Evolutionary conservation across 345 rosid species (phyloP).

Genomic region (Fremontodendron californicum): DNA sequence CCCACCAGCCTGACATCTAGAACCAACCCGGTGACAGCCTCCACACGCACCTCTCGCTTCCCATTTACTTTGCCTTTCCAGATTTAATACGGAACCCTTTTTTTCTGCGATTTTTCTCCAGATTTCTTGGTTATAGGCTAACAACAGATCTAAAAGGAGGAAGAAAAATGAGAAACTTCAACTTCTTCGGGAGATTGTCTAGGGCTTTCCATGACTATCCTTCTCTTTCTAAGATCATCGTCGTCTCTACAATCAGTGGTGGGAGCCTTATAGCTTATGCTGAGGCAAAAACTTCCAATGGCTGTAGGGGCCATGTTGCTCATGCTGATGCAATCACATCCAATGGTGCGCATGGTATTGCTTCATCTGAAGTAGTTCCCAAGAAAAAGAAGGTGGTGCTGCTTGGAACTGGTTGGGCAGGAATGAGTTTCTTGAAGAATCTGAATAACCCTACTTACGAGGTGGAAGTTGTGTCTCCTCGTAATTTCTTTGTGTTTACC

Average conservation of each 20-base stretch:
- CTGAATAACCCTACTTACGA: too few species aligned
- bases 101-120: too few species aligned
- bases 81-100: too few species aligned
- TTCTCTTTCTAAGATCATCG: slow-evolving; percentile 55
- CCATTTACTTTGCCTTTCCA: background rate
- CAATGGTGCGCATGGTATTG: slow-evolving; percentile 26
- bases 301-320: too few species aligned
- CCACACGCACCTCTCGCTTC: slow-evolving; percentile 16
- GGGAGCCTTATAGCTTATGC: too few species aligned
- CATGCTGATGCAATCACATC: slow-evolving; percentile 48
- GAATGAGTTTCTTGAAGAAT: too few species aligned
- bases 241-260: slow-evolving; percentile 76
- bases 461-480: too few species aligned
- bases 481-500: too few species aligned
- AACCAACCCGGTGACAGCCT: too few species aligned
- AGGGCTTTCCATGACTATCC: slow-evolving; percentile 65
- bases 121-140: slow-evolving; percentile 14
- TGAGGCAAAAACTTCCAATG: too few species aligned
- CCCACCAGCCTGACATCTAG: too few species aligned
- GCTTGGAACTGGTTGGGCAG: too few species aligned
- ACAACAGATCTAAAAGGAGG: slow-evolving; percentile 18
- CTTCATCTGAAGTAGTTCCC: slow-evolving; percentile 35
- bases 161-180: slow-evolving; percentile 49
- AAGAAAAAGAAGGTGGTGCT: slow-evolving; percentile 88
- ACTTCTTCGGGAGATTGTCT: slow-evolving; percentile 50